These are phyloP conservation scores for Hermanozyma aechmeae DNA, from an alignment of 805 yeast genomes.

Conservation along the genomic window DNA sequence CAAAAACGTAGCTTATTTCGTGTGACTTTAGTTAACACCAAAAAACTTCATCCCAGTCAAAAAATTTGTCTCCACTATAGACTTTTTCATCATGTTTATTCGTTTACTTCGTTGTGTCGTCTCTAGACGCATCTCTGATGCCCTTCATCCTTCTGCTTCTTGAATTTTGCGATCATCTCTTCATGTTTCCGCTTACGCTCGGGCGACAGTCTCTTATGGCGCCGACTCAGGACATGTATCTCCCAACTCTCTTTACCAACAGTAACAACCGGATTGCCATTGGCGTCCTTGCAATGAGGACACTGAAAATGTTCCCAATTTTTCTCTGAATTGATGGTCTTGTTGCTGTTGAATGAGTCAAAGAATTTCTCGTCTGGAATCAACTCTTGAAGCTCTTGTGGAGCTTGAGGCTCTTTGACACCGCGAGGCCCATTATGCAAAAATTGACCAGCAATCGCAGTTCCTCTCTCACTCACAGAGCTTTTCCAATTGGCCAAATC, in stretches of 20 bases:
- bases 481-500: conserved; percentile 54
- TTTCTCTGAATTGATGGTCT: conserved; percentile 19
- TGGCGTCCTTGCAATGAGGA: conserved; percentile 49
- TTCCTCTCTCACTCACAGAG: conserved; percentile 49
- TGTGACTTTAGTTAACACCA: too few relatives aligned
- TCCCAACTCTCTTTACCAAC: conserved; percentile 70
- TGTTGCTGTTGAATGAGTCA: conserved; percentile 25
- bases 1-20: too few relatives aligned
- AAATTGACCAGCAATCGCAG: conserved; percentile 34
- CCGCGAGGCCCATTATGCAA: conserved; percentile 16
- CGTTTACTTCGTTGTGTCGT: too few relatives aligned
- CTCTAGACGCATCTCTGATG: too few relatives aligned
- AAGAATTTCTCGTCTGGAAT: conserved; percentile 17
- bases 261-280: conserved; percentile 47
- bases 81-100: too few relatives aligned
- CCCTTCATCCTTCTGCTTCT: conserved; percentile 7
- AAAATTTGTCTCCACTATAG: too few relatives aligned
- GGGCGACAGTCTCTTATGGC: conserved; percentile 52
- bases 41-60: too few relatives aligned
- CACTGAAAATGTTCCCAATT: conserved; percentile 68
- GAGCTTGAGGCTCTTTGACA: conserved; percentile 18
- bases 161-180: conserved; percentile 19
- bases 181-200: conserved; percentile 47
- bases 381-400: conserved; percentile 13
- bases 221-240: conserved; percentile 56